A percentile compares a stretch with the other conserved stretches of the same genome.
These are phyloP conservation scores for Aspergillus sojae DNA, from an alignment of 2,329 filamentous ascomycete genomes.

Conservation along the genomic window DNA sequence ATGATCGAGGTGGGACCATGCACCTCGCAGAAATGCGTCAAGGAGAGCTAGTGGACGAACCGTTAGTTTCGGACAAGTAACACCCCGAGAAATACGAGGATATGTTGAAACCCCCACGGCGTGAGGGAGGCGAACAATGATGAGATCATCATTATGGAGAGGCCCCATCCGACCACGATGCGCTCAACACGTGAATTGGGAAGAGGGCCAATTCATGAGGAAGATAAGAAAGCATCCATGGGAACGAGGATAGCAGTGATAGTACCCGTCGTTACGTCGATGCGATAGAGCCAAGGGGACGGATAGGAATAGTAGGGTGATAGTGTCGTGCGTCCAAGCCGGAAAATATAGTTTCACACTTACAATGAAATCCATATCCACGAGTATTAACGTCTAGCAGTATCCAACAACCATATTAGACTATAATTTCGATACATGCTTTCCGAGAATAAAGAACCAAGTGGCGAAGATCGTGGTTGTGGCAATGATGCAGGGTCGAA, in stretches of 20 bases:
- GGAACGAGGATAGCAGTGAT: neutral
- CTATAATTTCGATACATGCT: conserved; percentile 39
- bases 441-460: conserved; percentile 18
- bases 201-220: neutral
- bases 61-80: conserved; percentile 4
- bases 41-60: conserved; percentile 52
- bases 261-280: neutral
- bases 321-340: neutral
- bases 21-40: conserved; percentile 65
- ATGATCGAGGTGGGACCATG: conserved; percentile 65
- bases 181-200: neutral
- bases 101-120: neutral
- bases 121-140: neutral
- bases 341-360: conserved; percentile 25
- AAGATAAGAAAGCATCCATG: neutral
- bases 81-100: neutral
- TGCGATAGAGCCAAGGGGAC: neutral
- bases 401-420: conserved; percentile 30
- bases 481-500: conserved; percentile 21
- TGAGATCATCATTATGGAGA: conserved; percentile 1
- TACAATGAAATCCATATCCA: conserved; percentile 50
- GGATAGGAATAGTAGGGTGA: neutral
- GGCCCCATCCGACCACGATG: conserved; percentile 10
- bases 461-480: conserved; percentile 15
- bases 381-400: conserved; percentile 30